phyloP scores from a whole-genome alignment of 441 rosid species.

The Populus hybrid region DNA sequence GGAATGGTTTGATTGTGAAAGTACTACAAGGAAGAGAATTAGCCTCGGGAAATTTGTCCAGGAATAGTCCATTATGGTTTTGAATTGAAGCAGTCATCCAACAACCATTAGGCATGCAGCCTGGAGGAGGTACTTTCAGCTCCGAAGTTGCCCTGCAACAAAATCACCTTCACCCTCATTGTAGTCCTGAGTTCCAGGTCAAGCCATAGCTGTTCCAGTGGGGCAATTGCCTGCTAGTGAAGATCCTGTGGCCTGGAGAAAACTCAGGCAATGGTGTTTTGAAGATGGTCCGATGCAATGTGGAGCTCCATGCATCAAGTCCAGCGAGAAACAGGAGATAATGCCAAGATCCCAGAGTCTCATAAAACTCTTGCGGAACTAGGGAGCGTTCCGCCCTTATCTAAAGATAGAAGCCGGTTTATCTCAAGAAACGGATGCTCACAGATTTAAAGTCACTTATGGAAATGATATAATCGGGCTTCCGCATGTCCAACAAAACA shows the following conservation, averaged over 20 bases:
- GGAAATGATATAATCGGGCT: conserved; percentile 69
- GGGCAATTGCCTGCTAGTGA: conserved; percentile 29
- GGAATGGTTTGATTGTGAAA: conserved; percentile 25
- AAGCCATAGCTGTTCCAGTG: conserved; percentile 67
- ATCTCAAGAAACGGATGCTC: conserved; percentile 44
- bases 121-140: conserved; percentile 24
- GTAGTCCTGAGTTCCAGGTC: conserved; percentile 73
- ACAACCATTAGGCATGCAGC: conserved; percentile 24
- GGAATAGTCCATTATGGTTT: conserved; percentile 28
- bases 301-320: conserved; percentile 45
- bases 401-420: conserved; percentile 19
- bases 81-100: conserved; percentile 30
- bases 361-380: conserved; percentile 31
- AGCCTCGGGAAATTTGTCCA: conserved; percentile 48
- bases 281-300: conserved; percentile 44
- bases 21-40: conserved; percentile 60
- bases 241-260: conserved; percentile 29
- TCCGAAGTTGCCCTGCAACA: conserved; percentile 27
- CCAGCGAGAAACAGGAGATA: conserved; percentile 34
- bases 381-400: conserved; percentile 27
- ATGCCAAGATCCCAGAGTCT: conserved; percentile 51
- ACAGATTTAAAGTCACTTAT: conserved; percentile 56
- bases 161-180: conserved; percentile 65
- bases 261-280: conserved; percentile 21
- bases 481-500: conserved; percentile 51